Evolutionary conservation across 768 basidiomycete genomes (phyloP), one percentile per base, ranked within the genome.

Genomic region (Phanerochaete sordida): DNA sequence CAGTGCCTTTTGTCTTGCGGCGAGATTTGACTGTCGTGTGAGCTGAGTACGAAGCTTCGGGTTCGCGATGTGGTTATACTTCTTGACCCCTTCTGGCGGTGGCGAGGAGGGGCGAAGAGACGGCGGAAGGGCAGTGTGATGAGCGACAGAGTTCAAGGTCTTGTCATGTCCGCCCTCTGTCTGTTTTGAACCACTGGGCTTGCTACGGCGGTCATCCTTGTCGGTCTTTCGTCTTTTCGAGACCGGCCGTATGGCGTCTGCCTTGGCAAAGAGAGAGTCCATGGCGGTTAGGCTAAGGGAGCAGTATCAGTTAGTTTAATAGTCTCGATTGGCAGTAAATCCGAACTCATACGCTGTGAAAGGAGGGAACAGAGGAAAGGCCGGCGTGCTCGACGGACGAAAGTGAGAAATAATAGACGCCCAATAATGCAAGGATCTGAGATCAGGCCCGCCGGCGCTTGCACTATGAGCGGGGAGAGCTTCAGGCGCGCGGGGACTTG

Each of bases 1-100:
- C 19, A 90, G 76, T 8, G 75, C 76, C 68, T 86, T 83, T 24
- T 84, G 72, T n/a, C 86, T 78, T 3, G 84, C 85, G n/a, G 81
- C 76, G 48, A 87, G 84, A 0, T 79, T 74, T 8, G 86, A 80
- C 66, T 89, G 83, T 2, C 84, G 78, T 28, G 79, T 79, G 0
- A 95, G 76, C 63, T 88, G 81, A 3, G 84, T 76, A n/a, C 90
- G 81, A 1, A 95, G 80, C 66, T 89, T 92, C 73, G 84, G 84
- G 72, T 92, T 88, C 5, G 80, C 78, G 24, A 95, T 85, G 64
- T 90, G 86, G 1, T 72, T 71, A 67, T 88, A 81, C 48, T 75
- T 82, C 1, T 76, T 75, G 1, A 79, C 71, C 61, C 78, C 76
- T 48, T 79, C 79, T 0, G 81, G 75, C 1, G 79, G 72, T 4